Evolutionary conservation across 116 monocot genomes (phyloP).

Genomic region (Iris pallida): DNA sequence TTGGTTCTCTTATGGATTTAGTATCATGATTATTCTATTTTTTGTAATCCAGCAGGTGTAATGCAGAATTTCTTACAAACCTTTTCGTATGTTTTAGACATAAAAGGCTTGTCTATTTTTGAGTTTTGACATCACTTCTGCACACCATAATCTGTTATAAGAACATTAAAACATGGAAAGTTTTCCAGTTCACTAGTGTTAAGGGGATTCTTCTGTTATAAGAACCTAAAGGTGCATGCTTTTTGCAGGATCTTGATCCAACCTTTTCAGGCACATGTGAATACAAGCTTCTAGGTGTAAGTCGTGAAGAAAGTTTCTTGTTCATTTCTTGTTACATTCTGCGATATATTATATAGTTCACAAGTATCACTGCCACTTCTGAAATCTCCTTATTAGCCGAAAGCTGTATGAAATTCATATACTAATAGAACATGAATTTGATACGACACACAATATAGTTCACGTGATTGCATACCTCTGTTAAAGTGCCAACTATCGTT

Average conservation of each 20-base stretch:
- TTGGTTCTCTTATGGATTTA: no score
- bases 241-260: constrained; percentile 75
- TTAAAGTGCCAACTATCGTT: background rate
- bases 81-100: background rate
- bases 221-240: constrained; percentile 1
- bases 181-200: constrained; percentile 68
- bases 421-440: background rate
- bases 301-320: constrained; percentile 8
- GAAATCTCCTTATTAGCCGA: background rate
- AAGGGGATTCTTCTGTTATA: constrained; percentile 55
- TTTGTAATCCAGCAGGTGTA: no score
- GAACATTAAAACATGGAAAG: no score
- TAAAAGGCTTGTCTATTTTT: background rate
- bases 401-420: background rate
- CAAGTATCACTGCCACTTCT: background rate
- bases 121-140: background rate
- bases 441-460: background rate
- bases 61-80: no score
- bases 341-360: background rate
- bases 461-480: background rate
- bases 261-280: constrained; percentile 86
- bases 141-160: background rate
- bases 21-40: no score
- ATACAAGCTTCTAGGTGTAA: constrained; percentile 76
- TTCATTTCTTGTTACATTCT: background rate